Evolutionary conservation across 192 early-diverging fungal species (phyloP).

Genomic region (Umbelopsis sp.): DNA sequence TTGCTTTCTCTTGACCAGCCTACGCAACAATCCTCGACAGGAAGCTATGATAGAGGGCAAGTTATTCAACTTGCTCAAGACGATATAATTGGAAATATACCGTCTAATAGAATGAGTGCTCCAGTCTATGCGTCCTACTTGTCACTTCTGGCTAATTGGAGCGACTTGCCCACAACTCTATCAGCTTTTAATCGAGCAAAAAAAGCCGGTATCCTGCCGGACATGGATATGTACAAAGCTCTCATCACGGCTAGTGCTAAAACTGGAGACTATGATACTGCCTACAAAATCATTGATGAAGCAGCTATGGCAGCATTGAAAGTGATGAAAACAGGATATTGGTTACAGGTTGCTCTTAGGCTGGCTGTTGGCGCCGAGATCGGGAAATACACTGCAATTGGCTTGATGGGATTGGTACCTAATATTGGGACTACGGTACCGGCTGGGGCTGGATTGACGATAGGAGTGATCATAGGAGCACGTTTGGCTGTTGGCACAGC

Average conservation of each 20-base stretch:
- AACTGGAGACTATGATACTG: constrained; percentile 1
- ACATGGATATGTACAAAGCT: constrained; percentile 22
- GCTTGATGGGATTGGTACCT: constrained; percentile 7
- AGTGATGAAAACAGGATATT: constrained; percentile 7
- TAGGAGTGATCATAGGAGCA: not conserved
- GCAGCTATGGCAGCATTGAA: constrained; percentile 8
- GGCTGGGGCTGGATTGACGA: not conserved
- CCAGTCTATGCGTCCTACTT: constrained; percentile 9
- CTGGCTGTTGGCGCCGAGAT: constrained; percentile 6
- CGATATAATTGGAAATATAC: not conserved
- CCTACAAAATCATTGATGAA: constrained; percentile 5
- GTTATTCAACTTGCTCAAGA: constrained; percentile 10
- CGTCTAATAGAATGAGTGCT: not conserved
- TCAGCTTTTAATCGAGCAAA: constrained; percentile 3
- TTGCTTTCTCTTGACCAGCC: not conserved
- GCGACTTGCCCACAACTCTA: constrained; percentile 1
- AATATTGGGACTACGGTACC: constrained; percentile 1
- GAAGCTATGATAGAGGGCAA: not conserved
- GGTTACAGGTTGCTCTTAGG: constrained; percentile 18
- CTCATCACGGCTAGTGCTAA: constrained; percentile 21
- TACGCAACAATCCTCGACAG: no score
- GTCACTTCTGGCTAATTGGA: constrained; percentile 2
- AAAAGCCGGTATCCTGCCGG: constrained; percentile 11
- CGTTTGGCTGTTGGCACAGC: constrained; percentile 3
- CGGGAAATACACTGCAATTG: constrained; percentile 18